These are phyloP conservation scores for Talaromyces sp. DNA, from an alignment of 2,329 filamentous ascomycete genomes.

Conservation along the genomic window DNA sequence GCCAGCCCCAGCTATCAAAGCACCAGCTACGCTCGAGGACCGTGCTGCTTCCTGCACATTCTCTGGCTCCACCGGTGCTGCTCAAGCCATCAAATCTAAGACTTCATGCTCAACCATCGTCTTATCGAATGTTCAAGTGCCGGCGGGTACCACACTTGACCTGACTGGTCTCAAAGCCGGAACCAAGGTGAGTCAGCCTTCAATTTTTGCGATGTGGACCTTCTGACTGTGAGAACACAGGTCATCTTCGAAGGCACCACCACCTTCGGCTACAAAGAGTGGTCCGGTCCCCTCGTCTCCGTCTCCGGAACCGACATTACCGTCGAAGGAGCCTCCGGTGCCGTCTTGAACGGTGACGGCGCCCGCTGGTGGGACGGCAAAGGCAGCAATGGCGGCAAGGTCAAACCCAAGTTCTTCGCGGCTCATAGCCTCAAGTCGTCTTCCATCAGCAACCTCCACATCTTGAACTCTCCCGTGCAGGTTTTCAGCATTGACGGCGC, in stretches of 20 bases:
- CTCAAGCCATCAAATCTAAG: constrained; percentile 26
- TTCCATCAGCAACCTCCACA: constrained; percentile 30
- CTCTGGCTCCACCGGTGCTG: constrained; percentile 22
- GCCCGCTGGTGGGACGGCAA: constrained; percentile 60
- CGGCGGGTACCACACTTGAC: constrained; percentile 35
- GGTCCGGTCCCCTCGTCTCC: constrained; percentile 62
- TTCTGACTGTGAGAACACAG: constrained; percentile 21
- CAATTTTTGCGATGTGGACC: not conserved
- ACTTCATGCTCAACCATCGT: constrained; percentile 34
- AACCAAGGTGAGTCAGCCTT: constrained; percentile 10
- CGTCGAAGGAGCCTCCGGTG: constrained; percentile 52
- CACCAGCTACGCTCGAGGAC: constrained; percentile 6
- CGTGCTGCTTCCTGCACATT: constrained; percentile 24
- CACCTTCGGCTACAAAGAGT: constrained; percentile 65
- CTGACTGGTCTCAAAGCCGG: constrained; percentile 21
- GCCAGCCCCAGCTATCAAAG: constrained; percentile 2
- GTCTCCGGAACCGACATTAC: constrained; percentile 57
- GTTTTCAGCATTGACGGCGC: constrained; percentile 38
- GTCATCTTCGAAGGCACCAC: constrained; percentile 64
- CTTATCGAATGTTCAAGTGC: constrained; percentile 33
- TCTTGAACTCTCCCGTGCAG: constrained; percentile 37
- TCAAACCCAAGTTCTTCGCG: constrained; percentile 64
- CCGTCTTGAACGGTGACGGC: constrained; percentile 57
- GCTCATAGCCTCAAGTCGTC: constrained; percentile 35
- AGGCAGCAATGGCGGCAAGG: constrained; percentile 59